These are phyloP conservation scores for Strigomonas culicis DNA, from an alignment of 208 protist species.

Conservation along the genomic window DNA sequence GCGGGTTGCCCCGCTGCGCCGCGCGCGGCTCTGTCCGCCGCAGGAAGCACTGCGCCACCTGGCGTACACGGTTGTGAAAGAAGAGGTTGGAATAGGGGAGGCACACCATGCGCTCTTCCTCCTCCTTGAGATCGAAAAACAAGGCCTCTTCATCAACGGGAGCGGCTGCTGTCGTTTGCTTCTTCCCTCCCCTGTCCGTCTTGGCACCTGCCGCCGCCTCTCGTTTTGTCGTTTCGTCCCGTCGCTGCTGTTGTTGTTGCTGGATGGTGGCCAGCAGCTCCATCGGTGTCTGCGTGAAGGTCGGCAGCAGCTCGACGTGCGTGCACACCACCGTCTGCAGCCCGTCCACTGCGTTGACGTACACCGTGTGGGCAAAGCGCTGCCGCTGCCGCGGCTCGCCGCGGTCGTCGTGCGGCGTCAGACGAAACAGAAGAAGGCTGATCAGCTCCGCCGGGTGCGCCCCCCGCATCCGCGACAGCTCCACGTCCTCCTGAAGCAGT, in stretches of 20 bases:
- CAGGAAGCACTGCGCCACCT: not conserved
- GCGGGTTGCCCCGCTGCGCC: not conserved
- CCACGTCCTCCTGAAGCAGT: too few species aligned
- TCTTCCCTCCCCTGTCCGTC: not conserved
- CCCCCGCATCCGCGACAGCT: not conserved
- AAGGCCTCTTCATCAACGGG: not conserved
- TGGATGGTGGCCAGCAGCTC: not conserved
- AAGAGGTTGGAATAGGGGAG: not conserved
- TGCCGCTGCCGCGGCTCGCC: not conserved
- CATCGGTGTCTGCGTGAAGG: not conserved
- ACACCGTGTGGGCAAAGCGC: not conserved
- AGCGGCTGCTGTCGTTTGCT: not conserved
- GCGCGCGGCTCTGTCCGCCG: not conserved
- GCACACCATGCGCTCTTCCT: not conserved
- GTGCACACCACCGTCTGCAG: not conserved
- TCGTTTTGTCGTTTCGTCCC: not conserved
- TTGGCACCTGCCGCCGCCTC: not conserved
- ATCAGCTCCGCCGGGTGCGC: not conserved
- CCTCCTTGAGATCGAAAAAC: not conserved
- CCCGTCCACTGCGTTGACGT: not conserved
- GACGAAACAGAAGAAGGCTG: not conserved
- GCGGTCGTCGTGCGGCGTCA: not conserved
- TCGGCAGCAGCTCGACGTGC: conserved; percentile 1
- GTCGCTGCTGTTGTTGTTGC: conserved; percentile 6
- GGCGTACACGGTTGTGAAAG: not conserved